Evolutionary conservation across 768 basidiomycete species (phyloP).

Genomic region (Suillus americanus): DNA sequence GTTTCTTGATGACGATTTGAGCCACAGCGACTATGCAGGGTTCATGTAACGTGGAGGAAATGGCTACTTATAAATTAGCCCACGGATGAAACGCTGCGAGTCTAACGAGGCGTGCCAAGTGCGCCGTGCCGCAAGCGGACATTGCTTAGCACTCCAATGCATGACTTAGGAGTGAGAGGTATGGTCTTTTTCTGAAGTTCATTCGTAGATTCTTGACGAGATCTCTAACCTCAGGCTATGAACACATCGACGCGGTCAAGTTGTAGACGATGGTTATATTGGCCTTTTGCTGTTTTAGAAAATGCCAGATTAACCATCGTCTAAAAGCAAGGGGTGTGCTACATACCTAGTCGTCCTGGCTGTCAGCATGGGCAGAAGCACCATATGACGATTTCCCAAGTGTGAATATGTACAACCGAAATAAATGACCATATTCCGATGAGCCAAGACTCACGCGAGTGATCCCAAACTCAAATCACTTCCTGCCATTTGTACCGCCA

Average conservation of each 20-base stretch:
- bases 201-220: not conserved
- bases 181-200: not conserved
- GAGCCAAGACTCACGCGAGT: not conserved
- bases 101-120: slow-evolving; percentile 54
- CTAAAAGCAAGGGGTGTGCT: not conserved
- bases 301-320: not conserved
- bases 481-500: slow-evolving; percentile 5
- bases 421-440: slow-evolving; percentile 41
- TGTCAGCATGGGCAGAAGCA: not conserved
- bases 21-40: too few species aligned
- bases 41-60: slow-evolving; percentile 50
- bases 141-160: slow-evolving; percentile 55
- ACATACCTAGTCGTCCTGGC: not conserved
- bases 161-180: not conserved
- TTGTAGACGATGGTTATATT: not conserved
- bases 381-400: not conserved
- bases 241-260: not conserved
- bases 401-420: slow-evolving; percentile 37
- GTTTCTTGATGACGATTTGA: slow-evolving; percentile 28
- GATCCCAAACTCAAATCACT: not conserved
- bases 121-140: slow-evolving; percentile 55
- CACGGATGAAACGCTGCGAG: slow-evolving; percentile 85
- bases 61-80: slow-evolving; percentile 42
- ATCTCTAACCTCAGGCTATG: not conserved
- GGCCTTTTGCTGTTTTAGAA: not conserved